phyloP scores from a whole-genome alignment of 257 asterid genomes.

The Capsicum chinense region DNA sequence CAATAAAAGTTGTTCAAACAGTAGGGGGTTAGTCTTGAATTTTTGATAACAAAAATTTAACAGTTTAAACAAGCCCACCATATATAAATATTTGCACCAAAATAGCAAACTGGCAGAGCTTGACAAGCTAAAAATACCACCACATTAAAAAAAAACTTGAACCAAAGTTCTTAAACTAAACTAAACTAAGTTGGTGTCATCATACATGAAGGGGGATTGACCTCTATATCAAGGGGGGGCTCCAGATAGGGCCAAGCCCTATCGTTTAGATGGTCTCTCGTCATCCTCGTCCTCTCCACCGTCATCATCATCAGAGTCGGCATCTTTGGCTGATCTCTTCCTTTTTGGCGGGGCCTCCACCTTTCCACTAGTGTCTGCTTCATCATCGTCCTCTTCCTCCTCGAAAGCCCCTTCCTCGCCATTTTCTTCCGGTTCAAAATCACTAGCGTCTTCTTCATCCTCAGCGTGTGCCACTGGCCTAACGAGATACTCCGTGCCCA shows the following conservation, averaged over 20 bases:
- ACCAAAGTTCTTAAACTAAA: neutral
- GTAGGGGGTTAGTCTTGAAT: too few species aligned
- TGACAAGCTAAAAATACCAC: conserved; percentile 14
- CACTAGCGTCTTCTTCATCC: conserved; percentile 89
- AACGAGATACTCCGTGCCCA: conserved; percentile 85
- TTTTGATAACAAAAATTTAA: neutral
- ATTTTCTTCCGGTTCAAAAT: conserved; percentile 81
- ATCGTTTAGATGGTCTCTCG: conserved; percentile 80
- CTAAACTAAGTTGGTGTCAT: conserved; percentile 28
- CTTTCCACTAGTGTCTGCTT: conserved; percentile 49
- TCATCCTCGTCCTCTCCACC: conserved; percentile 64
- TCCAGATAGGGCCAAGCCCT: conserved; percentile 28
- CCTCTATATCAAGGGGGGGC: neutral
- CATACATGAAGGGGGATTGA: conserved; percentile 37
- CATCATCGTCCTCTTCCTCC: conserved; percentile 49
- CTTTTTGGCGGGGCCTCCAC: conserved; percentile 73
- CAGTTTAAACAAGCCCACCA: conserved; percentile 23
- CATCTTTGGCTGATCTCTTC: conserved; percentile 65
- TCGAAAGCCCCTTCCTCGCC: conserved; percentile 46
- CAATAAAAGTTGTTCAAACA: neutral
- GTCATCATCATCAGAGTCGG: conserved; percentile 51
- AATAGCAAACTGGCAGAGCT: neutral
- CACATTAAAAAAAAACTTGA: neutral
- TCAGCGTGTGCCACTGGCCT: conserved; percentile 78
- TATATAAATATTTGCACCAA: conserved; percentile 18